A percentile compares a stretch with the other conserved stretches of the same genome.
Conservation (phyloP, 805 yeast genomes). For the Scheffersomyces ergatensis region DNA sequence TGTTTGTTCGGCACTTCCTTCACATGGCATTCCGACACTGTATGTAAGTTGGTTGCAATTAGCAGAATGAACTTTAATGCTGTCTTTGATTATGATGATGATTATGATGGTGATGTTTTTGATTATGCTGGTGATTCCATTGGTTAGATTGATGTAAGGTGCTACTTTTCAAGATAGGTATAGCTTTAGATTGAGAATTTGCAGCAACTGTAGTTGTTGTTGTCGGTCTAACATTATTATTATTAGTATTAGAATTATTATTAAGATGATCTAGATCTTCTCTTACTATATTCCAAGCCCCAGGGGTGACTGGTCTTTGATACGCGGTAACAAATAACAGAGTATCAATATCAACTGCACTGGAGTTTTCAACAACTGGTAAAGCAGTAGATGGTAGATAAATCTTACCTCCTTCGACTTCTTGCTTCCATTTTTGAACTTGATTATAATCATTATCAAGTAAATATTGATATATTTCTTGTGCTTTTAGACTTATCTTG, state of each 20-base stretch:
- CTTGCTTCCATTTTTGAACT: slow-evolving; percentile 11
- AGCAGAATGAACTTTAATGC: too few species aligned
- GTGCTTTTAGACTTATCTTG: slow-evolving; percentile 17
- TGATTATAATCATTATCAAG: slow-evolving; percentile 4
- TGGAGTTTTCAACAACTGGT: not conserved
- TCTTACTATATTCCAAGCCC: slow-evolving; percentile 10
- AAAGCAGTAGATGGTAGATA: slow-evolving; percentile 4
- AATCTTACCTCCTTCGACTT: slow-evolving; percentile 10
- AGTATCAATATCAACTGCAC: not conserved
- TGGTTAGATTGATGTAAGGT: too few species aligned
- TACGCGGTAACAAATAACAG: not conserved
- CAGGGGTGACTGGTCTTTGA: slow-evolving; percentile 13
- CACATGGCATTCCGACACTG: not conserved
- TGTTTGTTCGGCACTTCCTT: not conserved
- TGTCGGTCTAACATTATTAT: too few species aligned
- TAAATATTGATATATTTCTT: slow-evolving; percentile 12
- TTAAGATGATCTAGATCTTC: not conserved
- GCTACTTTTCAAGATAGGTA: too few species aligned
- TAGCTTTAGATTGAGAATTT: too few species aligned
- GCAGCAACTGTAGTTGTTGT: too few species aligned
- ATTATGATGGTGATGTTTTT: too few species aligned
- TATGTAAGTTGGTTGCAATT: too few species aligned
- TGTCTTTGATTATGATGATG: not conserved
- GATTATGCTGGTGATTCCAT: too few species aligned
- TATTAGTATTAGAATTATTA: too few species aligned